These are phyloP conservation scores for Sporothrix brunneoviolacea DNA, from an alignment of 2,329 filamentous ascomycete genomes.

Conservation along the genomic window DNA sequence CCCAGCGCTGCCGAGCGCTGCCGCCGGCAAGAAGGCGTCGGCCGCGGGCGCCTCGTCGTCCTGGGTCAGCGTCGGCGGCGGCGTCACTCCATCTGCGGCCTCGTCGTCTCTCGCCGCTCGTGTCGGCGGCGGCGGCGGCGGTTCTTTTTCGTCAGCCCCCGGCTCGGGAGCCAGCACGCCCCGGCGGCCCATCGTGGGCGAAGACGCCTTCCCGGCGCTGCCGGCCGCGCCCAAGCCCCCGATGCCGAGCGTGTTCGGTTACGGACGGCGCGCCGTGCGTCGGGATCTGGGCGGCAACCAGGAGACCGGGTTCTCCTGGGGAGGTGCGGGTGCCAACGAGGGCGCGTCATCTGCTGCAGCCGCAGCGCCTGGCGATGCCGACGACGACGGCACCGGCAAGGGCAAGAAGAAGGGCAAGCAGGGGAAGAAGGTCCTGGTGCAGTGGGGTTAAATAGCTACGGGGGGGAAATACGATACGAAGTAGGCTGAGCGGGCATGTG, in stretches of 20 bases:
- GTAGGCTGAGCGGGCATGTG: not conserved
- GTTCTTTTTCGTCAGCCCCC: not conserved
- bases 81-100: too few species aligned
- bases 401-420: conserved; percentile 53
- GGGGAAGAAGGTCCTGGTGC: conserved; percentile 55
- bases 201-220: conserved; percentile 74
- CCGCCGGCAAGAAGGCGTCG: not conserved
- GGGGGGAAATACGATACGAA: not conserved
- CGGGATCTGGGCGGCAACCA: conserved; percentile 41
- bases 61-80: conserved; percentile 21
- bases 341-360: too few species aligned
- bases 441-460: conserved; percentile 45
- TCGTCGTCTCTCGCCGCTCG: conserved; percentile 15
- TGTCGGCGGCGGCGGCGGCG: conserved; percentile 10
- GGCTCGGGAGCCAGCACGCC: conserved; percentile 4
- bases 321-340: conserved; percentile 24
- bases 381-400: conserved; percentile 28
- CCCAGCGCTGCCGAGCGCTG: conserved; percentile 35
- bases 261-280: conserved; percentile 49
- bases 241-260: conserved; percentile 56
- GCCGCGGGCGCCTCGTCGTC: conserved; percentile 2
- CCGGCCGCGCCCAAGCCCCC: conserved; percentile 67
- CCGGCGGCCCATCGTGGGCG: conserved; percentile 21
- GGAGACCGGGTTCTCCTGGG: conserved; percentile 50
- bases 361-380: conserved; percentile 10